Percentiles rank a stretch among this genome's conserved stretches.
phyloP scores from a whole-genome alignment of 441 rosid genomes.

The Mallotus repandus region DNA sequence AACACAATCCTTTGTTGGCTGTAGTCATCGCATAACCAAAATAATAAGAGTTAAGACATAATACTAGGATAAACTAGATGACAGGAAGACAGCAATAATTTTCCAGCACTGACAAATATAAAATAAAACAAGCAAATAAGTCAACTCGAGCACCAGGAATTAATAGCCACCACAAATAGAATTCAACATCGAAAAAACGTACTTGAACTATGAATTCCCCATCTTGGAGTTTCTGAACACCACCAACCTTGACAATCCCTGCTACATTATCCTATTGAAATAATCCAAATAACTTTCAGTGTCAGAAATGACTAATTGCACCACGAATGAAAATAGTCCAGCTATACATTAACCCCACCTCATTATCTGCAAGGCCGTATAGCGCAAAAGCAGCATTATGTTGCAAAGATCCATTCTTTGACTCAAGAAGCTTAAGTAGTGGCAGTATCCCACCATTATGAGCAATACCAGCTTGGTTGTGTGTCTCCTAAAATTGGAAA shows the following conservation, averaged over 20 bases:
- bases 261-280: slow-evolving; percentile 78
- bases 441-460: slow-evolving; percentile 86
- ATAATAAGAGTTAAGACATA: not conserved
- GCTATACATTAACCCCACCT: slow-evolving; percentile 43
- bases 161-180: not conserved
- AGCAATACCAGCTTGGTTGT: slow-evolving; percentile 95
- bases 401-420: slow-evolving; percentile 85
- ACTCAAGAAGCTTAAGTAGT: slow-evolving; percentile 79
- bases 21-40: slow-evolving; percentile 18
- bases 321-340: not conserved
- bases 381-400: slow-evolving; percentile 98
- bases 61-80: not conserved
- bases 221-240: slow-evolving; percentile 85
- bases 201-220: slow-evolving; percentile 94
- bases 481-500: slow-evolving; percentile 54
- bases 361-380: slow-evolving; percentile 95
- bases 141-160: not conserved
- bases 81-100: not conserved
- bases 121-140: not conserved
- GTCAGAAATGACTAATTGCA: not conserved
- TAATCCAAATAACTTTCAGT: slow-evolving; percentile 11
- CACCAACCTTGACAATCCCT: slow-evolving; percentile 84
- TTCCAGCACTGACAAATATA: not conserved
- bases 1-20: slow-evolving; percentile 96
- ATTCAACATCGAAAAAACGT: slow-evolving; percentile 24